These are phyloP conservation scores for Pseudevernia furfuracea DNA, from an alignment of 495 filamentous ascomycete species.

Conservation along the genomic window DNA sequence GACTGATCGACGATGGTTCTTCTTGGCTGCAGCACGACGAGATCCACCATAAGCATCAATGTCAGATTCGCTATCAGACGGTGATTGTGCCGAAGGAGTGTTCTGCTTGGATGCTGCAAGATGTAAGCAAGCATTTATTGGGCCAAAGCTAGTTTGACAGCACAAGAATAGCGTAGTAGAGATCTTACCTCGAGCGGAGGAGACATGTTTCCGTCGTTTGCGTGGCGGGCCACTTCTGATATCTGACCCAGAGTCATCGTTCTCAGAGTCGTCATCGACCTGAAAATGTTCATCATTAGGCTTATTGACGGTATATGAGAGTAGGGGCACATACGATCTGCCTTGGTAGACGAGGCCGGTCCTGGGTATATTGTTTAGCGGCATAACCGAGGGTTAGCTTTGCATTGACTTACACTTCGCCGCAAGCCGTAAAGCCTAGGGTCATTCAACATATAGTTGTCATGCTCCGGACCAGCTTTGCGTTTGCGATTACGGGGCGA, in stretches of 20 bases:
- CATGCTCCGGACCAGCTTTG: constrained; percentile 61
- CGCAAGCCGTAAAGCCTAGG: constrained; percentile 94
- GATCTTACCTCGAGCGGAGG: constrained; percentile 31
- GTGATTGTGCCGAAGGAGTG: constrained; percentile 46
- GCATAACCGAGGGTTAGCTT: not conserved
- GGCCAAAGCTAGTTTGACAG: not conserved
- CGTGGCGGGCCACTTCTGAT: constrained; percentile 32
- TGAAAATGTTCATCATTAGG: constrained; percentile 32
- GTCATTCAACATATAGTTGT: constrained; percentile 79
- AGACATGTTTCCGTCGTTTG: constrained; percentile 37
- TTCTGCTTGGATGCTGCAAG: constrained; percentile 16
- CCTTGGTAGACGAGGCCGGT: constrained; percentile 48
- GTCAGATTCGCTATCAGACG: constrained; percentile 52
- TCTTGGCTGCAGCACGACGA: constrained; percentile 57
- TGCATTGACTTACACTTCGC: constrained; percentile 61
- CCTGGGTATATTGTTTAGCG: constrained; percentile 32
- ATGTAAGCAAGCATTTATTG: not conserved
- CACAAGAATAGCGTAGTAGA: not conserved
- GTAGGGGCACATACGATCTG: constrained; percentile 36
- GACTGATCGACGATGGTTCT: constrained; percentile 56
- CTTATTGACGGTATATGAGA: not conserved
- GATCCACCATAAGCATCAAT: constrained; percentile 67
- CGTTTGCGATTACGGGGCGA: constrained; percentile 62
- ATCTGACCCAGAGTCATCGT: constrained; percentile 63
- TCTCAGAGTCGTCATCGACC: constrained; percentile 67